A percentile compares a stretch with the other conserved stretches of the same genome.
Evolutionary conservation across 495 filamentous ascomycete genomes (phyloP).

Genomic region (Annulohypoxylon bovei): DNA sequence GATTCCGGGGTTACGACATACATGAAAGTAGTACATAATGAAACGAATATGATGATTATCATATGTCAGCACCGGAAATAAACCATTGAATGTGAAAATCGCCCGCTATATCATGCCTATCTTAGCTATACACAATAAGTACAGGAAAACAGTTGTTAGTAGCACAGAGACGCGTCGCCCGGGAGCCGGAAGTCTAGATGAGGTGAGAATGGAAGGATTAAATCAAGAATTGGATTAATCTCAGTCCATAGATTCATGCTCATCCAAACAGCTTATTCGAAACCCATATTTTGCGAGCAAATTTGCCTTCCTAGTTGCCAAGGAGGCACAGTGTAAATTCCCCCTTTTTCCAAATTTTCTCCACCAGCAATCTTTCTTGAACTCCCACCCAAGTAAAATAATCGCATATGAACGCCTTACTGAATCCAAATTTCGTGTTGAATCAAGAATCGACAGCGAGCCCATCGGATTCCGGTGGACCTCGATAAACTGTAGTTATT

Average conservation of each 20-base stretch:
- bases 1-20: neutral
- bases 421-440: neutral
- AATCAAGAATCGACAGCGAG: constrained; percentile 30
- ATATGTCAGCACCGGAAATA: neutral
- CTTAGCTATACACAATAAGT: neutral
- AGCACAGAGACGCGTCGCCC: neutral
- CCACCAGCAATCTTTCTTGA: neutral
- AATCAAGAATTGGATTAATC: neutral
- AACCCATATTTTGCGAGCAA: neutral
- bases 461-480: constrained; percentile 43
- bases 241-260: neutral
- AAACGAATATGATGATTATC: neutral
- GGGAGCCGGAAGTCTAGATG: neutral
- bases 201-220: neutral
- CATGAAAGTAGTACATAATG: neutral
- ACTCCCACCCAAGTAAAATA: neutral
- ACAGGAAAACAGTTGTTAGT: neutral
- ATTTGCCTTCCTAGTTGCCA: neutral
- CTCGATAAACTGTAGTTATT: constrained; percentile 35
- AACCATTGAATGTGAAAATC: neutral
- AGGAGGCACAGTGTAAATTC: neutral
- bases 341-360: neutral
- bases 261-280: neutral
- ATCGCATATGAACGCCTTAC: neutral
- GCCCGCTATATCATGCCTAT: neutral